Base-by-base conservation (phyloP, 2,329 filamentous ascomycete genomes). In the Lasiodiplodia sp. region DNA sequence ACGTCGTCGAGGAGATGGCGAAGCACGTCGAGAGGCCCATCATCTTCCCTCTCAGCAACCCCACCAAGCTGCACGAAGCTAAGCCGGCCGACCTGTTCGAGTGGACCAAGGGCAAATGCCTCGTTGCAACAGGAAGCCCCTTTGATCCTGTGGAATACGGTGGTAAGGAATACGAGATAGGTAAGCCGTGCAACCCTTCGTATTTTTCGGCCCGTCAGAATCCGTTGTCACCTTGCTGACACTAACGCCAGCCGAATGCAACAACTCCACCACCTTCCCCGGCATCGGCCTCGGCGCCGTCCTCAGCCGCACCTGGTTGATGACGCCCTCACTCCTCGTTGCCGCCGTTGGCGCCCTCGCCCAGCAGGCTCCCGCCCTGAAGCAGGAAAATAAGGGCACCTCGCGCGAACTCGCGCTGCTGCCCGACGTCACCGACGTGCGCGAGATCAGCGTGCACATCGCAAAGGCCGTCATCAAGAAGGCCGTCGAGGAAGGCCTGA, bases 1-100 rank as follows among this genome's bases (percentile, higher is more conserved):
- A 92, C 2, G 82, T 93, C 34, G 84, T 96, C 12, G 84, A 85
- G 56, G 91, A 91, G 72, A 96, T 97, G 93, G 88, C 90, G 1
- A 84, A 86, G 44, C 87, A 94, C 73, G 87, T 91, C 2, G 84
- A 91, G 0, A 86, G 90, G 0, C 93, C 93, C n/a, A 95, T 97
- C 77, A 91, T 97, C 75, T 88, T 97, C 70, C 94, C 94, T 0
- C 86, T 97, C 1, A 95, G 91, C 2, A 97, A 97, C 78, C 94
- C 94, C 0, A 97, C 93, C 0, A 85, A 88, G 1, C 86, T 97
- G 0, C 93, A 96, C 76, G 94, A 97, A 79, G 94, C 93, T 1
- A 86, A 89, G 8, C 94, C 94, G 0, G 82, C 87, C 18, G 92
- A 97, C 76, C 82, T 97, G 25, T 88, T 91, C 67, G 79, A 87